phyloP scores from a whole-genome alignment of 495 filamentous ascomycete genomes.

The Hypoxylon crocopeplum region DNA sequence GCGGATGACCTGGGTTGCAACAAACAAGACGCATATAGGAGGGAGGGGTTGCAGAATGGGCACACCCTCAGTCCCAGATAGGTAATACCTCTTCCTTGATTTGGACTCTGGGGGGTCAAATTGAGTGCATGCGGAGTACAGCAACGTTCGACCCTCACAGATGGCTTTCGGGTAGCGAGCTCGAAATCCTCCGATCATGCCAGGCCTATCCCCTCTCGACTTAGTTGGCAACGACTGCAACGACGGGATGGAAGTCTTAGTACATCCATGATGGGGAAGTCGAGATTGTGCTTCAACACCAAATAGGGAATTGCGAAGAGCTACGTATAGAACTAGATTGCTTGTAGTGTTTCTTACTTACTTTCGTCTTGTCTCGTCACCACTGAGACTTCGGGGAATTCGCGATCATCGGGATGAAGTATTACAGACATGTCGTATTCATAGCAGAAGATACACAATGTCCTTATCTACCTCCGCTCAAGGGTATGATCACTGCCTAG shows the following conservation, averaged over 20 bases:
- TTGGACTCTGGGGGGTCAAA: slow-evolving; percentile 33
- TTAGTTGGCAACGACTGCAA: slow-evolving; percentile 21
- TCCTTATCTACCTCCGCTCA: too few species aligned
- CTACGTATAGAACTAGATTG: not conserved
- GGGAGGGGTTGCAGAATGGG: slow-evolving; percentile 22
- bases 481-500: slow-evolving; percentile 8
- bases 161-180: slow-evolving; percentile 32
- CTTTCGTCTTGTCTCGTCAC: not conserved
- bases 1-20: slow-evolving; percentile 30
- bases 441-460: too few species aligned
- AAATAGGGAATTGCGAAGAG: not conserved
- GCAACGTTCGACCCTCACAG: slow-evolving; percentile 16
- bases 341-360: not conserved
- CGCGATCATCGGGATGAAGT: too few species aligned
- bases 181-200: slow-evolving; percentile 31
- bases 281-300: slow-evolving; percentile 4
- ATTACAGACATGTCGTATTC: too few species aligned
- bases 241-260: slow-evolving; percentile 17
- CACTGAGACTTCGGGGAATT: too few species aligned
- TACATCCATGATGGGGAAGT: slow-evolving; percentile 1
- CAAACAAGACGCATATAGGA: slow-evolving; percentile 20
- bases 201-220: slow-evolving; percentile 5
- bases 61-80: slow-evolving; percentile 35
- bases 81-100: slow-evolving; percentile 34
- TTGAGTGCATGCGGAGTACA: slow-evolving; percentile 38